These are phyloP conservation scores for Colletotrichum viniferum DNA, from an alignment of 2,329 filamentous ascomycete genomes.

Conservation along the genomic window DNA sequence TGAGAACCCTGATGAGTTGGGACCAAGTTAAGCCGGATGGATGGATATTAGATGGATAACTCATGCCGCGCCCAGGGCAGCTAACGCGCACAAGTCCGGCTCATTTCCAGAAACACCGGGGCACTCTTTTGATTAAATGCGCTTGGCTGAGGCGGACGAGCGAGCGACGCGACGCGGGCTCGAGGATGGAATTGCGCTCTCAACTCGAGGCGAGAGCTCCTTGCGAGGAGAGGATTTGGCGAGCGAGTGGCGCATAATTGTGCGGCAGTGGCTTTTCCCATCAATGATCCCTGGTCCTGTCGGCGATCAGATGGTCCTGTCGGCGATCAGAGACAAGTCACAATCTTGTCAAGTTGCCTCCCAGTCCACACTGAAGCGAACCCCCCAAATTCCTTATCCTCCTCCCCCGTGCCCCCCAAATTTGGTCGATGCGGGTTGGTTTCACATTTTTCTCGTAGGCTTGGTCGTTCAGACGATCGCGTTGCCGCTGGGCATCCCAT, in stretches of 20 bases:
- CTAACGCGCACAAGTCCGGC: neutral
- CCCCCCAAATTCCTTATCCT: neutral
- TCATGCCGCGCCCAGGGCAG: neutral
- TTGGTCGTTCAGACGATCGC: constrained; percentile 3
- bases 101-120: constrained; percentile 2
- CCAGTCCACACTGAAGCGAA: neutral
- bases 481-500: constrained; percentile 5
- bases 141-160: neutral
- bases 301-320: constrained; percentile 18
- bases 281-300: neutral
- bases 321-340: constrained; percentile 20
- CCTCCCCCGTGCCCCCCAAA: neutral
- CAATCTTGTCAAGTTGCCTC: constrained; percentile 18
- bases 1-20: neutral
- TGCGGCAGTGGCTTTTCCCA: neutral
- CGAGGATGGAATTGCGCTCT: neutral
- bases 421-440: neutral
- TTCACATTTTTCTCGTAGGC: neutral
- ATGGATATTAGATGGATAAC: neutral
- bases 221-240: neutral
- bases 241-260: neutral
- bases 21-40: neutral
- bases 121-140: neutral
- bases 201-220: neutral
- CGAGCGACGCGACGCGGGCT: neutral